A percentile compares a stretch with the other conserved stretches of the same genome.
phyloP scores from a whole-genome alignment of 148 eudicot genomes.

The Persicaria maculosa region DNA sequence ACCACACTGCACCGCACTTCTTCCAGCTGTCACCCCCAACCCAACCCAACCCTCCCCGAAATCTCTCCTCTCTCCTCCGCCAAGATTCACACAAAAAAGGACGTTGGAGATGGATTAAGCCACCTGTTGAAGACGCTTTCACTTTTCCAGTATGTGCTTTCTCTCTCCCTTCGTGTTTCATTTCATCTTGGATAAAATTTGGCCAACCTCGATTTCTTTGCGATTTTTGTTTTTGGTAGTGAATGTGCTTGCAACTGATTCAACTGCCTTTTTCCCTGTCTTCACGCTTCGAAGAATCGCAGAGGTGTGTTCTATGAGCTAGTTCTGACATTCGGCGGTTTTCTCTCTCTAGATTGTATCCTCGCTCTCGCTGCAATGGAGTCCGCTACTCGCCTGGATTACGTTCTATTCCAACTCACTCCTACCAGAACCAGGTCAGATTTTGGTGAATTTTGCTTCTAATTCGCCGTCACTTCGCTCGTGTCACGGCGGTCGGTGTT shows the following conservation, averaged over 20 bases:
- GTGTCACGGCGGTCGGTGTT: not conserved
- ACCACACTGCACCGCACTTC: not conserved
- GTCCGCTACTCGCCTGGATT: constrained; percentile 48
- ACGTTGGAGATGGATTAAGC: constrained; percentile 1
- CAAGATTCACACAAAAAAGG: not conserved
- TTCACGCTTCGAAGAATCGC: constrained; percentile 1
- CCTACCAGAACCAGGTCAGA: constrained; percentile 83
- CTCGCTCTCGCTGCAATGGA: constrained; percentile 34
- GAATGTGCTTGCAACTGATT: not conserved
- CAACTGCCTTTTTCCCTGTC: not conserved
- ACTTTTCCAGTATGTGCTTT: not conserved
- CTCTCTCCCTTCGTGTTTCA: not conserved
- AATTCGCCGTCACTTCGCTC: not conserved
- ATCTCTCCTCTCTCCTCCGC: not conserved
- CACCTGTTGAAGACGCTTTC: not conserved
- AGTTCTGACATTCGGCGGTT: not conserved
- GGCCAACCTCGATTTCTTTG: not conserved
- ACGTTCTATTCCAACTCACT: constrained; percentile 73
- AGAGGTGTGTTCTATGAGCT: not conserved
- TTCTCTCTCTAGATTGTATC: not conserved
- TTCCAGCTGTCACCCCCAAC: not conserved
- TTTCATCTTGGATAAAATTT: not conserved
- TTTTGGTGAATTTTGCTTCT: not conserved
- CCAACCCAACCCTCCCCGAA: not conserved
- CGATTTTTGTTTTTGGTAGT: not conserved